Base-by-base conservation (phyloP, 2,329 filamentous ascomycete genomes). In the Uncinocarpus reesii region DNA sequence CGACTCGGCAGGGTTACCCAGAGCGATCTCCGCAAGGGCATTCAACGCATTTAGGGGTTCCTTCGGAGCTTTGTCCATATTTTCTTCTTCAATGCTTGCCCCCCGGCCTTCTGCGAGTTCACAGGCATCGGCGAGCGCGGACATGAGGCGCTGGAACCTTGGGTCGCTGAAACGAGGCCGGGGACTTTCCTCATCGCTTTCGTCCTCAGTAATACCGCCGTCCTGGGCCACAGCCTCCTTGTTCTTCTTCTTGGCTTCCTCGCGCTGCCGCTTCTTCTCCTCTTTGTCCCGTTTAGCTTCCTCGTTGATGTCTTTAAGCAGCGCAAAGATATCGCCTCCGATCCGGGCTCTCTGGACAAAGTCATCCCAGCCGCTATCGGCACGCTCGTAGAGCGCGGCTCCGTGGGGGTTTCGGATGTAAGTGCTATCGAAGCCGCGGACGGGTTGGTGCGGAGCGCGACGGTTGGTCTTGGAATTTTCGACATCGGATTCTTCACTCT, bases 331-430 rank as follows among this genome's bases (percentile, higher is more conserved):
- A 37, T 67, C 65, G 28, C 57, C 61, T 20, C 63, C 62, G 31
- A 68, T 54, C 41, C 63, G 64, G 31, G 61, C 66, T 15, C 65
- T 62, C 49, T 63, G 64, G 20, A 65, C 55, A 24, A 70, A 69
- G 49, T 68, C 64, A 11, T 68, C 65, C 66, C 66, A 69, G 42
- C 59, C 60, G 36, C 58, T 53, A n/a, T 53, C 52, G 34, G 61
- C 66, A 34, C 62, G 63, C 16, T 65, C 61, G 47, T 62, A 65
- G 1, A 60, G 56, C 20, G 59, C 57, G 3, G 65, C 62, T 6
- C 65, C 65, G 15, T 59, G 53, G 23, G 60, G 62, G 4, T 60
- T 53, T 37, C 65, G 60, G 15, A 67, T 60, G 38, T 56, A 57
- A 7, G 60, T 60, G 3, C 66, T 65, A 47, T 61, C 58, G 52